Evolutionary conservation across 192 early-diverging fungal genomes (phyloP), one percentile per base, ranked within the genome.

Genomic region (Polychytrium aggregatum): DNA sequence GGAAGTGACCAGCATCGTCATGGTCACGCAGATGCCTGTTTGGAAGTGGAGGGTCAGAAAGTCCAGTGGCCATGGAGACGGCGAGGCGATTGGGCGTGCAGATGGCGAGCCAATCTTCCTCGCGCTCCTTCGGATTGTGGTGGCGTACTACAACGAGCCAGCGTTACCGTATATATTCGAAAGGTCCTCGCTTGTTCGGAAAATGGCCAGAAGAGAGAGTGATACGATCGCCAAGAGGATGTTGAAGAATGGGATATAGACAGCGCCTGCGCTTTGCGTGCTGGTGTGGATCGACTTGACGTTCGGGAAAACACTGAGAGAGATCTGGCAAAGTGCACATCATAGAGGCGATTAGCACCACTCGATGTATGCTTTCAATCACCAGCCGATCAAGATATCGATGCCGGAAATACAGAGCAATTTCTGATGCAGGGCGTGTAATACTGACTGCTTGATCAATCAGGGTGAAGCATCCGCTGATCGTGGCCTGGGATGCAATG

Each of bases 401-500:
- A n/a, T n/a, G n/a, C n/a, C n/a, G n/a, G n/a, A n/a, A n/a, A n/a
- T n/a, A n/a, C n/a, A n/a, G n/a, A n/a, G n/a, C n/a, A n/a, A n/a
- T n/a, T n/a, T n/a, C n/a, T n/a, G n/a, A n/a, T n/a, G n/a, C 14
- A 16, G 18, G 45, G 21, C 11, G 5, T 29, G 25, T 37, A 34
- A 44, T 16, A 39, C 59, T 40, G 33, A 70, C 62, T 10, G 63
- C 64, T 50, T 78, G 76, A 58, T 63, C 53, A 30, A 78, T 55
- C 21, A 78, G 41, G 25, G 64, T 63, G 47, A 76, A 76, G 42
- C 63, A 67, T 10, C 62, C 73, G 24, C 62, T 63, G 35, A 78
- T 75, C 40, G 68, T 62, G 9, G 74, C 69, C 50, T 78, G 76
- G 21, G 73, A 78, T 21, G 73, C 76, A 17, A 78, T 61, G 44